phyloP scores from a whole-genome alignment of 2,329 filamentous ascomycete genomes.

The Fusarium coicis region DNA sequence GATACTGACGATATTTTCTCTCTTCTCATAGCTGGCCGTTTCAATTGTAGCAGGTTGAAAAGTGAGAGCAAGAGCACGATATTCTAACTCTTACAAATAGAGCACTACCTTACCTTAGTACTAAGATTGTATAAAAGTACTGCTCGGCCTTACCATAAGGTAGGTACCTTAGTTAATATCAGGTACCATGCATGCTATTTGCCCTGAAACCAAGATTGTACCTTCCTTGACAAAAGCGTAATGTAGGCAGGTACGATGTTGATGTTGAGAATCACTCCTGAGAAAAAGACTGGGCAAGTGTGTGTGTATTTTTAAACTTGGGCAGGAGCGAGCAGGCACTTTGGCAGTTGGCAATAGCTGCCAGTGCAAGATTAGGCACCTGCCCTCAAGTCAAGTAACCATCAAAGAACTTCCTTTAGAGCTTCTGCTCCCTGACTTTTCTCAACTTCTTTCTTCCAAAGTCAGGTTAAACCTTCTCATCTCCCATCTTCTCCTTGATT shows the following conservation, averaged over 20 bases:
- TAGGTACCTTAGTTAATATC: too few species aligned
- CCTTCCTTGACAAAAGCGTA: background rate
- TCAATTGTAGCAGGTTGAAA: background rate
- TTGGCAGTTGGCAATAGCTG: background rate
- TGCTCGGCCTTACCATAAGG: background rate
- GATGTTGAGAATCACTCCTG: background rate
- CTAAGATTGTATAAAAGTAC: background rate
- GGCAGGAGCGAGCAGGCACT: background rate
- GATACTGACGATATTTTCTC: too few species aligned
- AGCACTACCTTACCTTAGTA: too few species aligned
- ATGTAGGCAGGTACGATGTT: background rate
- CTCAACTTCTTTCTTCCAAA: background rate
- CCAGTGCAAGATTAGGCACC: background rate
- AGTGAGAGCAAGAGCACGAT: background rate
- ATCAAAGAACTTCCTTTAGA: background rate
- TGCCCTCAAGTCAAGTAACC: background rate
- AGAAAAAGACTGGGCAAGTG: background rate
- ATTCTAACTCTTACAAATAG: background rate
- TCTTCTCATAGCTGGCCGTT: background rate
- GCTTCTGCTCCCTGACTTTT: background rate
- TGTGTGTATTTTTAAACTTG: background rate
- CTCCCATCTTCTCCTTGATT: background rate
- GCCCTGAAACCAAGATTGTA: background rate
- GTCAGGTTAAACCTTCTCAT: background rate
- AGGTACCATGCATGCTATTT: background rate